Evolutionary conservation across 305 asterid species (phyloP), one percentile per base, ranked within the genome.

Genomic region (Lippia alba): DNA sequence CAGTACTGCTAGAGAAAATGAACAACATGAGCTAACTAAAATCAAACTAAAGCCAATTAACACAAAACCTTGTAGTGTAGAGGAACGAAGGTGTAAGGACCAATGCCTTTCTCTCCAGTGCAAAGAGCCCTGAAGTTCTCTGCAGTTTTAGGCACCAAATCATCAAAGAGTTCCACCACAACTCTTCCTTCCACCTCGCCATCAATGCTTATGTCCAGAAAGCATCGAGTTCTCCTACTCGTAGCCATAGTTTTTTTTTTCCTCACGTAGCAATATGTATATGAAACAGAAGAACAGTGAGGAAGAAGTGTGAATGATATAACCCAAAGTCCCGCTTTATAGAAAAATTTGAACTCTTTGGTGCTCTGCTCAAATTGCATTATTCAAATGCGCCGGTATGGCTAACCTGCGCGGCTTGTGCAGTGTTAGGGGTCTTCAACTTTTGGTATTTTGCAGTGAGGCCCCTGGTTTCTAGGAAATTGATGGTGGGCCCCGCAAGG

Each of bases 271-370:
- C 36, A 40, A 44, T 44, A 62, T 6, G 40, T 40, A 19, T 40
- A 41, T 40, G 55, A 4, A 5, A 5, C 46, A n/a, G 0, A 6
- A 12, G 6, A 18, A 56, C 8, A 50, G 49, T 48, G 16, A 4
- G 12, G 2, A 18, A 12, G 32, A 9, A 19, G 7, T 3, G 8
- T 49, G 18, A 9, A 12, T 24, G 30, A 24, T 24, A 3, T 45
- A 64, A 30, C 58, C 69, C 48, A 30, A 64, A 49, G 59, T 34
- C 70, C 57, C 59, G 45, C 68, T 45, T 14, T 12, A 46, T 20
- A 63, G 5, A 63, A 6, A 6, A 49, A 11, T 62, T 59, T 20
- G 45, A 33, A 59, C 64, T 59, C 48, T 1, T 15, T 18, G 56
- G 55, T 41, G 55, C 34, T 19, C 55, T 62, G 17, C n/a, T 18